phyloP scores from a whole-genome alignment of 768 basidiomycete genomes.

The Lactarius sp. region DNA sequence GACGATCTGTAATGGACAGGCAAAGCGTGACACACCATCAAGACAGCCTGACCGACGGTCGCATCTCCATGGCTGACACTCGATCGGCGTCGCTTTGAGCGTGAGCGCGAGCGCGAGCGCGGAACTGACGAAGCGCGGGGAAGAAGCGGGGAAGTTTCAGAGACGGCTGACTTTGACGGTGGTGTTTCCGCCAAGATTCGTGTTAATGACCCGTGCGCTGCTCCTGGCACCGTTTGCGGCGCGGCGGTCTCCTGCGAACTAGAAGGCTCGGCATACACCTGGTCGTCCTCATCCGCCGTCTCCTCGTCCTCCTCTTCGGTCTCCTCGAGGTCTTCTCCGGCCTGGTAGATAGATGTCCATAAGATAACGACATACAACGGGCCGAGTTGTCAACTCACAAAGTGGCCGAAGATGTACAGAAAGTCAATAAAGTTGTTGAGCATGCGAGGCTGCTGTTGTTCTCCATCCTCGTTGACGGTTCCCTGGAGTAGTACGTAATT shows the following conservation, averaged over 20 bases:
- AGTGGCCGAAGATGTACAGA: slow-evolving; percentile 91
- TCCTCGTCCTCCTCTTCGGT: slow-evolving; percentile 59
- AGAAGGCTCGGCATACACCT: slow-evolving; percentile 19
- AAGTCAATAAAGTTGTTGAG: slow-evolving; percentile 91
- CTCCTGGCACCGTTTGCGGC: not conserved
- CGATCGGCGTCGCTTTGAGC: slow-evolving; percentile 47
- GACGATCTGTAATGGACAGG: not conserved
- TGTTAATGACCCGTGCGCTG: slow-evolving; percentile 7
- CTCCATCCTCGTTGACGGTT: slow-evolving; percentile 47
- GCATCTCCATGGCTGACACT: slow-evolving; percentile 80
- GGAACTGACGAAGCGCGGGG: slow-evolving; percentile 35
- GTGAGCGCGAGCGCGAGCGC: slow-evolving; percentile 34
- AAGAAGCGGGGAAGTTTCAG: slow-evolving; percentile 57
- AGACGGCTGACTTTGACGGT: slow-evolving; percentile 17
- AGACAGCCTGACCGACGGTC: slow-evolving; percentile 81
- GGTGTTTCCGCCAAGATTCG: slow-evolving; percentile 13
- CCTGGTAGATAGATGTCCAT: slow-evolving; percentile 41
- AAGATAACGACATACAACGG: slow-evolving; percentile 4
- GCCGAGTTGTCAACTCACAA: slow-evolving; percentile 52
- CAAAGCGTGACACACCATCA: slow-evolving; percentile 62
- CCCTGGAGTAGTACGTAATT: slow-evolving; percentile 78
- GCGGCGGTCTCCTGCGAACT: not conserved
- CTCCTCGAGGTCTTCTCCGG: slow-evolving; percentile 80
- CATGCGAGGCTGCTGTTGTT: slow-evolving; percentile 45
- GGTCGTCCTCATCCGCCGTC: slow-evolving; percentile 31